phyloP scores from a whole-genome alignment of 1,284 basidiomycete genomes.

The Porodaedalea pini region DNA sequence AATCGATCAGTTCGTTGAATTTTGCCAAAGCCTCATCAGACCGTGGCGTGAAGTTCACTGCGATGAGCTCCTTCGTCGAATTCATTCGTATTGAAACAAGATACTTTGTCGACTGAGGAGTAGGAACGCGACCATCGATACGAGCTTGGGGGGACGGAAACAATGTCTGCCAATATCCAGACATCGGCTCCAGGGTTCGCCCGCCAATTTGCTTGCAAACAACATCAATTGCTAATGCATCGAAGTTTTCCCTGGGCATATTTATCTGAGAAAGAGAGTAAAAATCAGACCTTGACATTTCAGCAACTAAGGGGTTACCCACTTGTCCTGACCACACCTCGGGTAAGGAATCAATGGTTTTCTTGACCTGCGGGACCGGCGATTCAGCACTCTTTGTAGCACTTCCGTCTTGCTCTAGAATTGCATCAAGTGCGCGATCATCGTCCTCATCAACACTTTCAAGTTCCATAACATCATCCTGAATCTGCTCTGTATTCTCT shows the following conservation, averaged over 20 bases:
- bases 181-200: conserved; percentile 47
- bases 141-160: conserved; percentile 65
- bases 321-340: conserved; percentile 73
- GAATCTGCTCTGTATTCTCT: conserved; percentile 31
- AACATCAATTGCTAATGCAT: conserved; percentile 62
- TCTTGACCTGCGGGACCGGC: not conserved
- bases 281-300: conserved; percentile 4
- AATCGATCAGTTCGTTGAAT: conserved; percentile 64
- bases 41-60: conserved; percentile 64
- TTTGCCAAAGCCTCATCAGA: conserved; percentile 40
- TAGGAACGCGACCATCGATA: conserved; percentile 80
- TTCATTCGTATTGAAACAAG: conserved; percentile 73
- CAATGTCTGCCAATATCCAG: conserved; percentile 64
- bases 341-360: conserved; percentile 43
- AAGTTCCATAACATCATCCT: conserved; percentile 41
- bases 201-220: conserved; percentile 72
- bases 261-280: conserved; percentile 45
- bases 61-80: conserved; percentile 74
- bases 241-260: conserved; percentile 72
- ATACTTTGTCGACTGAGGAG: conserved; percentile 69
- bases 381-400: not conserved
- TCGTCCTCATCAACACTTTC: conserved; percentile 53
- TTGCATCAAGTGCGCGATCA: conserved; percentile 75
- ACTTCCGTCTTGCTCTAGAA: conserved; percentile 60
- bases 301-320: conserved; percentile 26